Conservation (phyloP, 331 rosid species). For the Cydonia oblonga region DNA sequence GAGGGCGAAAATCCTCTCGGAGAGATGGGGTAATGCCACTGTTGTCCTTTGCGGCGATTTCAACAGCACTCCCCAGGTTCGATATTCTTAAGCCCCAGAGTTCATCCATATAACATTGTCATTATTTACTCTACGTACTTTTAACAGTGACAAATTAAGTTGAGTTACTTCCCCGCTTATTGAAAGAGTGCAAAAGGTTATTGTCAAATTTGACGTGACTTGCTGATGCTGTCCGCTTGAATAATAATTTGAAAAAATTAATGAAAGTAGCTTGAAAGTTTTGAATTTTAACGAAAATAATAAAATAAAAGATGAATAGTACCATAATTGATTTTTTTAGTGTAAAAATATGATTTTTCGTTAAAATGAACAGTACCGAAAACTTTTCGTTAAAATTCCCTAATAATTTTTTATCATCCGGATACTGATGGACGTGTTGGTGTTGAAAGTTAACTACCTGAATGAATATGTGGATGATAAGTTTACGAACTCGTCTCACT, state of each 20-base stretch:
- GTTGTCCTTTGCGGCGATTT: slow-evolving; percentile 79
- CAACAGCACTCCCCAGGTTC: slow-evolving; percentile 80
- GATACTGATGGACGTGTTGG: background rate
- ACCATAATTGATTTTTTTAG: too few relatives aligned
- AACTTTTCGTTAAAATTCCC: too few relatives aligned
- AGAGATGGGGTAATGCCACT: slow-evolving; percentile 72
- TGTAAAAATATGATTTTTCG: too few relatives aligned
- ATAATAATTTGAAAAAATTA: background rate
- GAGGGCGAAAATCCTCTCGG: slow-evolving; percentile 44
- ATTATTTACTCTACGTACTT: background rate
- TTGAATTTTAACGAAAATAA: too few relatives aligned
- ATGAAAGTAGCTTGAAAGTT: too few relatives aligned
- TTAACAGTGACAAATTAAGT: background rate
- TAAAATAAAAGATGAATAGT: too few relatives aligned
- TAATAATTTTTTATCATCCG: slow-evolving; percentile 6
- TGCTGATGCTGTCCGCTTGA: slow-evolving; percentile 6
- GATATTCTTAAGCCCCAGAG: slow-evolving; percentile 2
- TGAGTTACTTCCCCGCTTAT: slow-evolving; percentile 9
- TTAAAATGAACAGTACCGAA: too few relatives aligned
- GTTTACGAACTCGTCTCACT: too few relatives aligned
- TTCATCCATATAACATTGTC: background rate
- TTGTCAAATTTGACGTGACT: slow-evolving; percentile 66
- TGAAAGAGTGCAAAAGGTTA: slow-evolving; percentile 82
- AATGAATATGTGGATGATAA: background rate
- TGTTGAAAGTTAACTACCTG: too few relatives aligned